phyloP scores from a whole-genome alignment of 2,329 filamentous ascomycete species.

The Septoria petroselini region DNA sequence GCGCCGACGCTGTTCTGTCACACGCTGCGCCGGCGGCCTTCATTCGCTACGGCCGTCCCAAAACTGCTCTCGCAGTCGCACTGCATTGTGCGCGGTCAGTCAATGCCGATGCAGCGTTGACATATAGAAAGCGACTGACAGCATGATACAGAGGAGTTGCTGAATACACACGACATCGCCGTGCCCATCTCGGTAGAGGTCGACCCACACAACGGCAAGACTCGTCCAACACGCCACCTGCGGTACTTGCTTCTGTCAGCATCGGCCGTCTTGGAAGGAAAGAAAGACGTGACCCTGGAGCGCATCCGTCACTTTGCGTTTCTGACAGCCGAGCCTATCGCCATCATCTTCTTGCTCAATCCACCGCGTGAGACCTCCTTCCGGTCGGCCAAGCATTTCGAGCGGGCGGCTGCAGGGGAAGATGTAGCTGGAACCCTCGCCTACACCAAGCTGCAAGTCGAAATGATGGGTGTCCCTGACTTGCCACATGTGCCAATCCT shows the following conservation, averaged over 20 bases:
- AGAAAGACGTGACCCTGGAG: constrained; percentile 27
- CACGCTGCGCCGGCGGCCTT: constrained; percentile 40
- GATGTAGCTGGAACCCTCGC: constrained; percentile 22
- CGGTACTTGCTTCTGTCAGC: constrained; percentile 37
- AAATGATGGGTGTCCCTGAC: constrained; percentile 23
- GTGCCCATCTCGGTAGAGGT: constrained; percentile 25
- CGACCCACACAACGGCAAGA: constrained; percentile 15
- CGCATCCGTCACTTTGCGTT: constrained; percentile 36
- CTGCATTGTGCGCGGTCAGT: constrained; percentile 36
- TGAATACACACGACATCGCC: constrained; percentile 41
- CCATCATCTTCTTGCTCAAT: constrained; percentile 36
- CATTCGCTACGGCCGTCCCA: constrained; percentile 41
- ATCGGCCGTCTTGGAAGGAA: constrained; percentile 20
- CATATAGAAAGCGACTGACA: constrained; percentile 1
- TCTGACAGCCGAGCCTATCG: constrained; percentile 33
- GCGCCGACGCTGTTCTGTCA: constrained; percentile 41
- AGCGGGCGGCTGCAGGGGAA: neutral
- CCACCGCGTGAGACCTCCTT: constrained; percentile 20
- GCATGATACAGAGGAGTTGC: constrained; percentile 29
- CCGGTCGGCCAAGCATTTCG: constrained; percentile 17
- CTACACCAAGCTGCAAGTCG: constrained; percentile 32
- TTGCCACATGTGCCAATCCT: constrained; percentile 31
- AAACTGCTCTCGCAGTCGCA: constrained; percentile 28
- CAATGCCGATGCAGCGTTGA: neutral
- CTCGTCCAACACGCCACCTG: constrained; percentile 20